Conservation (phyloP, 345 rosid genomes). For the Combretum micranthum region DNA sequence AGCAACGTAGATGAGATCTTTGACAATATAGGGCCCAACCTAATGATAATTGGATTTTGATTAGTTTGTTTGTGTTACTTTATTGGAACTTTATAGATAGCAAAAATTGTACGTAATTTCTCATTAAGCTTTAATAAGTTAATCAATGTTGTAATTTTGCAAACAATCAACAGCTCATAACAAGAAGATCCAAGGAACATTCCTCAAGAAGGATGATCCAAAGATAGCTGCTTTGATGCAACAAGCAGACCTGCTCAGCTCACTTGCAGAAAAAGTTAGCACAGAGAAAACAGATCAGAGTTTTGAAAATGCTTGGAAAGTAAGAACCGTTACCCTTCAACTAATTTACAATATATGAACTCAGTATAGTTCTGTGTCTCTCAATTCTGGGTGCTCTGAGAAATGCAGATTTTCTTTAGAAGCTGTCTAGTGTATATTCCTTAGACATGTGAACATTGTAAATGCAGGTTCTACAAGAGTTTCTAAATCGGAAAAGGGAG, state of each 20-base stretch:
- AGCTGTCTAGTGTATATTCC: neutral
- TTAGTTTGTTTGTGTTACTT: neutral
- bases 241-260: conserved; percentile 91
- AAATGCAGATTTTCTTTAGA: neutral
- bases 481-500: conserved; percentile 63
- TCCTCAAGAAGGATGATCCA: conserved; percentile 81
- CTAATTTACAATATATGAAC: conserved; percentile 1
- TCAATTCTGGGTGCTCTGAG: neutral
- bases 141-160: neutral
- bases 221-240: conserved; percentile 74
- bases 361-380: neutral
- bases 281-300: conserved; percentile 78
- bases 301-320: conserved; percentile 99
- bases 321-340: conserved; percentile 11
- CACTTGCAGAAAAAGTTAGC: conserved; percentile 73
- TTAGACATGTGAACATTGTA: neutral
- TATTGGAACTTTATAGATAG: conserved; percentile 13
- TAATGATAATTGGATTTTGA: neutral
- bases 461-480: conserved; percentile 78
- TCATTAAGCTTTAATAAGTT: conserved; percentile 1
- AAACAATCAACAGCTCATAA: conserved; percentile 28
- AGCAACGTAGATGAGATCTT: conserved; percentile 29
- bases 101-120: neutral
- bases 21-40: conserved; percentile 35
- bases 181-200: conserved; percentile 43